phyloP scores from a whole-genome alignment of 169 alveolate species.

The Eimeria brunetti region DNA sequence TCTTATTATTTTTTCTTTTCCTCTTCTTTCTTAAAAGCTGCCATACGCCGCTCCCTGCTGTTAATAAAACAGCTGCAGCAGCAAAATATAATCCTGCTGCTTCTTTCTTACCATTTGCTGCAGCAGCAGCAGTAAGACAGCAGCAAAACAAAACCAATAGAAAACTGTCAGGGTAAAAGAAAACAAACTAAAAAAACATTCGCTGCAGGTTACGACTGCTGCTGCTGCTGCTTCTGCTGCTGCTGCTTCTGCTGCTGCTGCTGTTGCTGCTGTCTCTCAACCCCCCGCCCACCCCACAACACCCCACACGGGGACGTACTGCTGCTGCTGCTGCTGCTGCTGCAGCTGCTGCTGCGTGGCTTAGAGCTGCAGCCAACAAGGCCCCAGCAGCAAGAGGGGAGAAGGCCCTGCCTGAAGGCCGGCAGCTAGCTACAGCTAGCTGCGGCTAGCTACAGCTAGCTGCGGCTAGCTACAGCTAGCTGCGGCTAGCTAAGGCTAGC shows the following conservation, averaged over 20 bases:
- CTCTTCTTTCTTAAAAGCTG: too few relatives aligned
- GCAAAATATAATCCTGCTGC: too few relatives aligned
- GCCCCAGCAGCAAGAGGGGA: background rate
- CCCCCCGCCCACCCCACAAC: conserved; percentile 76
- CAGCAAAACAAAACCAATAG: too few relatives aligned
- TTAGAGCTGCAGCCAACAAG: conserved; percentile 1
- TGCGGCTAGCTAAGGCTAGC: conserved; percentile 9
- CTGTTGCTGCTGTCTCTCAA: conserved; percentile 92
- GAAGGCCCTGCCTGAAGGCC: background rate
- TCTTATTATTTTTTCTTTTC: too few relatives aligned
- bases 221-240: conserved; percentile 90
- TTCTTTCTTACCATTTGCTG: too few relatives aligned
- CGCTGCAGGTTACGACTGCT: conserved; percentile 91
- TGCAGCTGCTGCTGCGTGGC: too few relatives aligned
- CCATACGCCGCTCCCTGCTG: too few relatives aligned
- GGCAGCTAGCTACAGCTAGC: background rate
- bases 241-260: conserved; percentile 92
- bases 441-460: background rate
- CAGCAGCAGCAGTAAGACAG: too few relatives aligned
- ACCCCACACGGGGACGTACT: background rate
- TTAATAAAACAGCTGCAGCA: too few relatives aligned
- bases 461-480: conserved; percentile 12
- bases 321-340: background rate
- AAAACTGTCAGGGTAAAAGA: too few relatives aligned
- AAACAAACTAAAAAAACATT: conserved; percentile 90